These are phyloP conservation scores for Dalbergia oliveri DNA, from an alignment of 306 rosid species.

Conservation along the genomic window DNA sequence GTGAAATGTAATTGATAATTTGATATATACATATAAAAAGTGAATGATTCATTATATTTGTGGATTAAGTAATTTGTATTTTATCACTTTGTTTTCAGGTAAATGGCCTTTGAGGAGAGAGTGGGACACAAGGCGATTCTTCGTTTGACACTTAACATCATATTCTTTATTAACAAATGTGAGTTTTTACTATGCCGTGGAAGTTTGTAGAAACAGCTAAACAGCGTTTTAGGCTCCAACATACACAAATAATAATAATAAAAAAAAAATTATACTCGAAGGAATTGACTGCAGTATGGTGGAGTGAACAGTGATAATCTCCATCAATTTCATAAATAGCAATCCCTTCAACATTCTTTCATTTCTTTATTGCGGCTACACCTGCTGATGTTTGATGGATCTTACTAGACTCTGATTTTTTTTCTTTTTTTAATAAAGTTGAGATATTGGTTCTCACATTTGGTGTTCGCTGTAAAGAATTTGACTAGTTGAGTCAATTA, in stretches of 20 bases:
- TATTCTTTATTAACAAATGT: constrained; percentile 13
- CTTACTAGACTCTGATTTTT: neutral
- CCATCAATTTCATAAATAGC: neutral
- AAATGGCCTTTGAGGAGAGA: constrained; percentile 35
- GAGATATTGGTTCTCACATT: neutral
- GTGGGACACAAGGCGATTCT: constrained; percentile 1
- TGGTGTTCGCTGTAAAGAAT: neutral
- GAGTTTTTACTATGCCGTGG: neutral
- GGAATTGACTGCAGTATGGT: neutral
- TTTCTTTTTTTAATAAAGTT: neutral
- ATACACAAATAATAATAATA: neutral
- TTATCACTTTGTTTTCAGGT: constrained; percentile 49
- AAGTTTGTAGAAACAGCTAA: too few relatives aligned
- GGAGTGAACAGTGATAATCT: neutral
- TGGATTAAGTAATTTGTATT: neutral
- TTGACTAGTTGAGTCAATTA: neutral
- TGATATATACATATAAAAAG: neutral
- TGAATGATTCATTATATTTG: neutral
- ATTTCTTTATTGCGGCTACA: neutral
- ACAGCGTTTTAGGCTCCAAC: neutral
- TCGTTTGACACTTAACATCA: neutral
- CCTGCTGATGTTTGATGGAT: neutral
- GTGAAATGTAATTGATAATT: neutral
- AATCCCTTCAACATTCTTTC: neutral
- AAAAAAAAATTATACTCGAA: neutral